Conservation (phyloP, 2,329 filamentous ascomycete genomes). For the Tolypocladium ophioglossoides region DNA sequence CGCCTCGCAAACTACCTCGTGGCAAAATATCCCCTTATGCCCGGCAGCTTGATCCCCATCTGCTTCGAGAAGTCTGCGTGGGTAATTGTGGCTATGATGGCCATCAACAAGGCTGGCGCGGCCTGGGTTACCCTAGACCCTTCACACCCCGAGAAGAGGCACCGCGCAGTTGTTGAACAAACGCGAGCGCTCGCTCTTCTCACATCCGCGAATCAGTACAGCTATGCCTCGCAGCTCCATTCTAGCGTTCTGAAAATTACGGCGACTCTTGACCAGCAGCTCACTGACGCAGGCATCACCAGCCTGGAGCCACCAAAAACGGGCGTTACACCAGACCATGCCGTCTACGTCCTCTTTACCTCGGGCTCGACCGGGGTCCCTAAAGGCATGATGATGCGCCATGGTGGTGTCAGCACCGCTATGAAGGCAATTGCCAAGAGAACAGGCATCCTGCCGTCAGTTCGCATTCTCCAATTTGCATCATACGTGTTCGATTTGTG, state of each 20-base stretch:
- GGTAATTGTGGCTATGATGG: conserved; percentile 21
- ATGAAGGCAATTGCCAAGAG: background rate
- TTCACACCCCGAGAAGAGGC: conserved; percentile 19
- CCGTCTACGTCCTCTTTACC: conserved; percentile 8
- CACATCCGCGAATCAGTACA: background rate
- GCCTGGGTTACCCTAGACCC: conserved; percentile 23
- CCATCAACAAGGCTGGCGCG: conserved; percentile 22
- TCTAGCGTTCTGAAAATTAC: background rate
- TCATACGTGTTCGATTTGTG: conserved; percentile 7
- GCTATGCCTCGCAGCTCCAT: background rate
- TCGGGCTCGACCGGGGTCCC: conserved; percentile 8
- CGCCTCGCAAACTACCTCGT: conserved; percentile 20
- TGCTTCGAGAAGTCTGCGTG: conserved; percentile 28
- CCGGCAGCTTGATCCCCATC: conserved; percentile 17
- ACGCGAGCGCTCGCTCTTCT: background rate
- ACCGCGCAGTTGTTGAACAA: conserved; percentile 5
- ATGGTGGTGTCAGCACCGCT: conserved; percentile 2
- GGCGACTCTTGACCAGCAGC: background rate
- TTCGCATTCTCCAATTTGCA: conserved; percentile 5
- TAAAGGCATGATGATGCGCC: conserved; percentile 9
- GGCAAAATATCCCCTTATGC: conserved; percentile 8
- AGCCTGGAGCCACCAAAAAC: background rate
- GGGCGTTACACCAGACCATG: background rate
- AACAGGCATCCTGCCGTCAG: background rate
- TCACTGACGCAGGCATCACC: background rate